These are phyloP conservation scores for Solanum medicagineum DNA, from an alignment of 257 asterid species.

Conservation along the genomic window DNA sequence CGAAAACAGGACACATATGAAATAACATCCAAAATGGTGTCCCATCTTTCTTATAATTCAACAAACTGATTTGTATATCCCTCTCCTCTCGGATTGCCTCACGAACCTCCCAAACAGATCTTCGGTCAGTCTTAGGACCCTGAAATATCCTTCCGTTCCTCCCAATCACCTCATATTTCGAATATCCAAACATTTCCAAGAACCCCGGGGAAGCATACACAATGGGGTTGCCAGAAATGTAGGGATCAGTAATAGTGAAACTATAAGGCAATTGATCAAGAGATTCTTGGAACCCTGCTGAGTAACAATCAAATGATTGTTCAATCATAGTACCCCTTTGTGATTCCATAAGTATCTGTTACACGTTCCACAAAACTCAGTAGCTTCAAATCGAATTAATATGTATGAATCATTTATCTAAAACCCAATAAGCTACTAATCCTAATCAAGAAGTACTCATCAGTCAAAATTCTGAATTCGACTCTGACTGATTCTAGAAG, in stretches of 20 bases:
- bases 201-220: conserved; percentile 80
- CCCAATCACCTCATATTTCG: conserved; percentile 75
- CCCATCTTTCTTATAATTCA: conserved; percentile 91
- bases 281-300: conserved; percentile 52
- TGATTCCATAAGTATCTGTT: conserved; percentile 41
- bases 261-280: conserved; percentile 61
- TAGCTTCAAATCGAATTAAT: neutral
- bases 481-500: neutral
- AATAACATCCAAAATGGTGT: conserved; percentile 92
- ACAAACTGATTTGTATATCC: conserved; percentile 42
- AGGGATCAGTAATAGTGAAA: conserved; percentile 84
- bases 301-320: conserved; percentile 56
- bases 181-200: conserved; percentile 71
- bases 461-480: neutral
- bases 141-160: conserved; percentile 79
- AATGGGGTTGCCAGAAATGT: conserved; percentile 82
- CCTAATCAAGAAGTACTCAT: neutral
- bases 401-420: neutral
- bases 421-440: neutral
- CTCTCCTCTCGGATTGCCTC: conserved; percentile 83
- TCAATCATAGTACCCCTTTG: conserved; percentile 42
- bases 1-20: conserved; percentile 75
- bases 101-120: conserved; percentile 72
- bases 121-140: conserved; percentile 73
- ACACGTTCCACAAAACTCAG: neutral